A percentile compares a stretch with the other conserved stretches of the same genome.
phyloP scores from a whole-genome alignment of 441 rosid genomes.

The Gossypium trilobum region DNA sequence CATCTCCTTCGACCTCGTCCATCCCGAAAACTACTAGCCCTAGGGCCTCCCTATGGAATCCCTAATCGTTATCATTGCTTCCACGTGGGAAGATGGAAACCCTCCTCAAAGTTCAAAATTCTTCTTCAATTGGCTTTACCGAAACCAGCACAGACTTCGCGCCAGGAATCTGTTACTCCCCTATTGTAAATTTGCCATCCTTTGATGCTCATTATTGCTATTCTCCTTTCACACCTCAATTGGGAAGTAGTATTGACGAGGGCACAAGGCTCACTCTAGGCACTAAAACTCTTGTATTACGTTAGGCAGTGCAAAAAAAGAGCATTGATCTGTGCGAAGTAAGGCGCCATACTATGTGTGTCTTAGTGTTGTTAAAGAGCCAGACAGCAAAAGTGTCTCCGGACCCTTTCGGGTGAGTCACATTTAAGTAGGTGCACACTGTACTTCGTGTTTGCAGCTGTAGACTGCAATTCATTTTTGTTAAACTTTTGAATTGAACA shows the following conservation, averaged over 20 bases:
- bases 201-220: conserved; percentile 29
- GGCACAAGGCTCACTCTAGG: neutral
- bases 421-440: neutral
- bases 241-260: conserved; percentile 27
- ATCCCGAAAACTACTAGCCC: conserved; percentile 69
- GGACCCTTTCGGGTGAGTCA: neutral
- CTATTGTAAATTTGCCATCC: conserved; percentile 55
- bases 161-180: conserved; percentile 65
- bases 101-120: conserved; percentile 54
- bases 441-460: neutral
- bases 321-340: neutral
- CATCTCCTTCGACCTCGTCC: conserved; percentile 55
- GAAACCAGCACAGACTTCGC: conserved; percentile 82
- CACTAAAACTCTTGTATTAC: neutral
- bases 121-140: conserved; percentile 53
- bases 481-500: conserved; percentile 23
- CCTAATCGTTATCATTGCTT: conserved; percentile 49
- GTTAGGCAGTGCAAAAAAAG: neutral
- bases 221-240: conserved; percentile 6
- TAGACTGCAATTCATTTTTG: neutral
- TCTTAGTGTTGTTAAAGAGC: conserved; percentile 30
- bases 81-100: conserved; percentile 80
- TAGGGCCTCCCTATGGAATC: conserved; percentile 69
- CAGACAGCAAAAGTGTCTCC: neutral
- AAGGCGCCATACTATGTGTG: neutral